Percentiles rank a stretch among this genome's conserved stretches.
phyloP scores from a whole-genome alignment of 805 yeast species.

The Yarrowia keelungensis region DNA sequence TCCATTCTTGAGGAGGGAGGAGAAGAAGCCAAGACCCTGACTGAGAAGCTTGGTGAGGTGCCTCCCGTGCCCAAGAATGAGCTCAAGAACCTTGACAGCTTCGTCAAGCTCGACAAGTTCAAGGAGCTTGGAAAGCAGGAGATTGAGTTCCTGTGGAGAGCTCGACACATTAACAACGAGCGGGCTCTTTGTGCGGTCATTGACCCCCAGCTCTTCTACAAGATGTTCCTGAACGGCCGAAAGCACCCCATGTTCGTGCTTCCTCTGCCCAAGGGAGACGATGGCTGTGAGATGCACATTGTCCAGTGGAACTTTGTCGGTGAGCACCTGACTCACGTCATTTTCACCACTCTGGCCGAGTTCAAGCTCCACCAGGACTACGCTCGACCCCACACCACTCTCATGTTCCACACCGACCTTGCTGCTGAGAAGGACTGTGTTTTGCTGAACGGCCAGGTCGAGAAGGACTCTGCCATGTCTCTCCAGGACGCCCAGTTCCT shows the following conservation, averaged over 20 bases:
- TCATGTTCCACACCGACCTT: constrained; percentile 85
- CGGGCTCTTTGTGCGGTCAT: constrained; percentile 70
- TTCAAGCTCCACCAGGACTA: constrained; percentile 87
- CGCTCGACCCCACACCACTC: constrained; percentile 94
- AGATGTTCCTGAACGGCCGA: constrained; percentile 69
- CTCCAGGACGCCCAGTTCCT: constrained; percentile 80
- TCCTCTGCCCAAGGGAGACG: constrained; percentile 72
- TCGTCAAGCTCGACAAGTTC: constrained; percentile 72
- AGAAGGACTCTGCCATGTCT: constrained; percentile 69
- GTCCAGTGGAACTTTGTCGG: constrained; percentile 94
- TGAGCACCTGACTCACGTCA: constrained; percentile 80
- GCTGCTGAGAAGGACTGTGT: constrained; percentile 64
- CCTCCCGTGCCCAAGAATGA: constrained; percentile 52
- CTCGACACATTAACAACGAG: constrained; percentile 72
- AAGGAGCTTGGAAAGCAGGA: constrained; percentile 63
- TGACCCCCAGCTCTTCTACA: constrained; percentile 63
- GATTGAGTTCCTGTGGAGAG: constrained; percentile 85
- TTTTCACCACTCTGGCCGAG: constrained; percentile 90
- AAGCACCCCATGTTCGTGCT: constrained; percentile 83
- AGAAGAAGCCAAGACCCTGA: constrained; percentile 46
- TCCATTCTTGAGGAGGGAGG: constrained; percentile 27
- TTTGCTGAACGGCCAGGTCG: constrained; percentile 86
- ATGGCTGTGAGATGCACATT: constrained; percentile 77
- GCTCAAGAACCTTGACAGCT: constrained; percentile 74
- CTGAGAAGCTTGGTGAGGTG: constrained; percentile 46